Base-by-base conservation (phyloP, 768 basidiomycete species). In the Podaxis rugospora region DNA sequence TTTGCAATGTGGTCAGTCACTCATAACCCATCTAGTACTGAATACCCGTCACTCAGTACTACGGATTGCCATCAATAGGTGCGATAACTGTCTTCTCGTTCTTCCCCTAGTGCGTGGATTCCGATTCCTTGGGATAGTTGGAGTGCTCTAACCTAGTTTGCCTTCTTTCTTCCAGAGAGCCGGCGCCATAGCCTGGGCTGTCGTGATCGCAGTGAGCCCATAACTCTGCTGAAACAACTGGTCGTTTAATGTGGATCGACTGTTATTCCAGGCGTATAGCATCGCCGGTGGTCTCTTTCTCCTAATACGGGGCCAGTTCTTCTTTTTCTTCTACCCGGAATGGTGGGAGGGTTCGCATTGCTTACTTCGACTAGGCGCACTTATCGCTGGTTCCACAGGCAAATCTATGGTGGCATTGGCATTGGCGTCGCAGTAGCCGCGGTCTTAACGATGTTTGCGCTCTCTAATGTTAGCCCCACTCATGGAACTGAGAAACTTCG, bases 1-100 rank as follows among this genome's bases (percentile, higher is more conserved):
- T 49, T 60, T 56, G 54, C 62, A 62, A 74, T 74, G 73, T 74
- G 73, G 72, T 70, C 56, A 27, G 70, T 66, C 23, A 56, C 40
- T 56, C 51, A 47, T 39, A 47, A 40, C 40, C 44, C 42, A 51
- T 37, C 52, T 55, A 63, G 28, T 51, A 27, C 46, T 42, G 47
- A 51, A 57, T 55, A 49, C 54, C 57, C 55, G 49, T 59, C 58
- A 42, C 44, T 58, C 18, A 49, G 54, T 47, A 51, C 39, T 44
- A 59, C 21, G 53, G 55, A 51, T 47, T 35, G 5, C 56, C 61
- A 61, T 63, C 51, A 52, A 32, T 59, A 89, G 88, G 88, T 91
- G 88, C 78, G 88, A 90, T 76, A 89, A 89, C 74, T 91, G 88
- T 75, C 76, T 89, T 61, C 82, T 90, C 61, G 75, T 89, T 62